Conservation (phyloP, 2,329 filamentous ascomycete species). For the Tolypocladium sp. region DNA sequence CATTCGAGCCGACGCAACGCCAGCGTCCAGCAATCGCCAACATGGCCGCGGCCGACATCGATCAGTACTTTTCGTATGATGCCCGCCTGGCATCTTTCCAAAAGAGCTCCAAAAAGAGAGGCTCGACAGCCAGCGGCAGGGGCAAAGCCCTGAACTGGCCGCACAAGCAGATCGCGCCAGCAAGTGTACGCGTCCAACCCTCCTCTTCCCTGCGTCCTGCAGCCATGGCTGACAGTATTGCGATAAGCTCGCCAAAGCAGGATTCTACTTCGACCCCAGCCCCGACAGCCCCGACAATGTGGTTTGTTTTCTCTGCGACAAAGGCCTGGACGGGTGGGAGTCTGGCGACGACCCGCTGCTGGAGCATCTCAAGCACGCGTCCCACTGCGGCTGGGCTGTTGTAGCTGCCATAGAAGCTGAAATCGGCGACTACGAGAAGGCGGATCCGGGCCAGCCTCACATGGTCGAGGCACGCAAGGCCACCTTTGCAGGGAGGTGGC, state of each 20-base stretch:
- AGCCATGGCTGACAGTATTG: constrained; percentile 10
- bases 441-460: constrained; percentile 63
- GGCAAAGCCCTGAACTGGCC: constrained; percentile 66
- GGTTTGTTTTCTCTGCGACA: constrained; percentile 77
- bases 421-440: constrained; percentile 51
- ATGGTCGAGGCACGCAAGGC: constrained; percentile 71
- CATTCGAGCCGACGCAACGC: constrained; percentile 11
- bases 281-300: constrained; percentile 76
- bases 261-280: constrained; percentile 80
- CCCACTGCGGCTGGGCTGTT: constrained; percentile 80
- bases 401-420: constrained; percentile 54
- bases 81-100: constrained; percentile 77
- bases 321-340: constrained; percentile 88
- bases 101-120: constrained; percentile 55
- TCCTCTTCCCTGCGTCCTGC: not conserved
- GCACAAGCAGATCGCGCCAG: constrained; percentile 37
- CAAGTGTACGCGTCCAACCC: constrained; percentile 15
- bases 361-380: constrained; percentile 79
- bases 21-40: constrained; percentile 6
- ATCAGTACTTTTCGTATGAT: constrained; percentile 54
- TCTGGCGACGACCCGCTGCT: constrained; percentile 70
- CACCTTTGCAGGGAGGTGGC: constrained; percentile 82
- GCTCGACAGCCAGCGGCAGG: constrained; percentile 49
- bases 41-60: constrained; percentile 28
- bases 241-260: constrained; percentile 77